A percentile compares a stretch with the other conserved stretches of the same genome.
Evolutionary conservation across 306 rosid species (phyloP).

Genomic region (Lagenaria siceraria): DNA sequence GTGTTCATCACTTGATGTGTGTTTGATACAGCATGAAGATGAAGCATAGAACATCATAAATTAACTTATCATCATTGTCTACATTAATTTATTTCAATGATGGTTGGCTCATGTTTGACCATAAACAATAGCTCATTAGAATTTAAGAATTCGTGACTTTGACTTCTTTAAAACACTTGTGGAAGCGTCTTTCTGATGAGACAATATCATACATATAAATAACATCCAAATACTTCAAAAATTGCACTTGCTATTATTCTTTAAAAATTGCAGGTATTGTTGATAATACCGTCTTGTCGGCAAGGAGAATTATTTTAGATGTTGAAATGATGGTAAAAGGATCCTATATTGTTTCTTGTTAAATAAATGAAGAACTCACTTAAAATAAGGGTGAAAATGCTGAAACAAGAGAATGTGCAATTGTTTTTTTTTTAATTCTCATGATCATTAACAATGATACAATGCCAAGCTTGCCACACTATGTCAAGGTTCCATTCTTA

Average conservation of each 20-base stretch:
- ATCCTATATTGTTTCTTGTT: neutral
- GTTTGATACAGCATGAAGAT: neutral
- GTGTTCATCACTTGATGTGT: neutral
- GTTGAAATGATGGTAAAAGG: neutral
- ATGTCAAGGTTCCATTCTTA: neutral
- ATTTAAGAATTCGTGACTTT: neutral
- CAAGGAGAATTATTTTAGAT: neutral
- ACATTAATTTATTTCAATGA: neutral
- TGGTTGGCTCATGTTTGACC: neutral
- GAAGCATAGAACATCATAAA: neutral
- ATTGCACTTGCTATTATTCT: neutral
- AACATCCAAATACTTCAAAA: neutral
- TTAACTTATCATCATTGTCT: neutral
- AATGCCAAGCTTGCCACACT: neutral
- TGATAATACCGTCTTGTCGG: neutral
- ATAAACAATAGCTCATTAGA: neutral
- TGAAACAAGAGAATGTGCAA: neutral
- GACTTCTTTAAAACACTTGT: neutral
- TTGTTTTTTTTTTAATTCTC: neutral
- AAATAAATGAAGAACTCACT: neutral
- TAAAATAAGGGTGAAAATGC: neutral
- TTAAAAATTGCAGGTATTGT: neutral
- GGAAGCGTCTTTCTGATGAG: neutral
- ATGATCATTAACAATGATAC: neutral
- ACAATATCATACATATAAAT: neutral